These are phyloP conservation scores for Dacryopinax spathularia DNA, from an alignment of 768 basidiomycete genomes.

Conservation along the genomic window DNA sequence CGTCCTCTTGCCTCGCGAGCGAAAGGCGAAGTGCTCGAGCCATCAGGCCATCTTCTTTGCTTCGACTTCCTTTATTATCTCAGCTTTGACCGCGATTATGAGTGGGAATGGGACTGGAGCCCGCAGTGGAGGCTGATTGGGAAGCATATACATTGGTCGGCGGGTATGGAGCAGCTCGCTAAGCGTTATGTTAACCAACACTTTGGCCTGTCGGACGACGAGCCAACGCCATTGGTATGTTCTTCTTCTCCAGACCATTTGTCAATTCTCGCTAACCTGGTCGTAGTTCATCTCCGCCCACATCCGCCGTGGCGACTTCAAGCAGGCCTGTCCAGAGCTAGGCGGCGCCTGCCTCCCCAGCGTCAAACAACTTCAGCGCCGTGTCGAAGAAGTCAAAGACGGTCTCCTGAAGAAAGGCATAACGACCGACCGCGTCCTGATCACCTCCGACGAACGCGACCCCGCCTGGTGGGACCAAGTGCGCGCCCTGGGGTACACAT, in stretches of 20 bases:
- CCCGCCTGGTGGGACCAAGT: constrained; percentile 10
- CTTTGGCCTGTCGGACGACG: not conserved
- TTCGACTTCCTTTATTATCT: constrained; percentile 14
- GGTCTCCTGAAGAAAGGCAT: too few relatives aligned
- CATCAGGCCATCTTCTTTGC: constrained; percentile 16
- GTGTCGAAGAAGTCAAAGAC: not conserved
- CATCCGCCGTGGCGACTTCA: constrained; percentile 10
- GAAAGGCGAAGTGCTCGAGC: not conserved
- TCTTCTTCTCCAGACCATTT: not conserved
- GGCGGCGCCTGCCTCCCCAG: constrained; percentile 6
- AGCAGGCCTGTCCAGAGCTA: not conserved
- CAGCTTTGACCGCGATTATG: constrained; percentile 3
- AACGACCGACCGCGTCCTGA: constrained; percentile 6
- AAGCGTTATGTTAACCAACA: constrained; percentile 13
- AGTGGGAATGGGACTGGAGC: constrained; percentile 14
- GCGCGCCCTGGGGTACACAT: constrained; percentile 8
- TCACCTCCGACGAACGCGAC: constrained; percentile 10
- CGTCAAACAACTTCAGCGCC: not conserved
- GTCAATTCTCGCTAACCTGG: too few relatives aligned
- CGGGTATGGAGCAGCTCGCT: constrained; percentile 9
- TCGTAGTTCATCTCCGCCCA: constrained; percentile 13
- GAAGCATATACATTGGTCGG: constrained; percentile 11
- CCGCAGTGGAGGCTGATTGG: constrained; percentile 15
- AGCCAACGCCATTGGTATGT: constrained; percentile 9
- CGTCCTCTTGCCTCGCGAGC: not conserved